Percentiles rank a stretch among this genome's conserved stretches.
These are phyloP conservation scores for Escallonia herrerae DNA, from an alignment of 129 eudicot species.

Conservation along the genomic window DNA sequence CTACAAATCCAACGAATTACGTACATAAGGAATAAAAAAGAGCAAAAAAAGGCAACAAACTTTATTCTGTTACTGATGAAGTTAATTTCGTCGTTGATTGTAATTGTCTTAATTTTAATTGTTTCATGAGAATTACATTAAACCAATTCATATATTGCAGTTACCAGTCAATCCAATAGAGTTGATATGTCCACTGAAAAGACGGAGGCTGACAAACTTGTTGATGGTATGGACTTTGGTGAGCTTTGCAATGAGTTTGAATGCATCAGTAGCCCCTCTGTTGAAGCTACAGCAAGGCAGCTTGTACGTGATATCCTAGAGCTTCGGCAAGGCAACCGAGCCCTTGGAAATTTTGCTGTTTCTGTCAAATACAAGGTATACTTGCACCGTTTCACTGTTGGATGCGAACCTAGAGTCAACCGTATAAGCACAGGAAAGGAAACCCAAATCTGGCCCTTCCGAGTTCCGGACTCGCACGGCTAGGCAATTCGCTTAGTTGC, in stretches of 20 bases:
- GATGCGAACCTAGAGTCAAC: too few relatives aligned
- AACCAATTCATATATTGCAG: slow-evolving; percentile 30
- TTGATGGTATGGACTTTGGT: slow-evolving; percentile 80
- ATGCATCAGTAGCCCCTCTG: slow-evolving; percentile 88
- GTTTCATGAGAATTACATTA: background rate
- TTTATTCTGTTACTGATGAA: background rate
- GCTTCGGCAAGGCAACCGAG: slow-evolving; percentile 87
- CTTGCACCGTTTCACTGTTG: background rate
- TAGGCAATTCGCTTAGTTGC: too few relatives aligned
- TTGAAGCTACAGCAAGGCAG: slow-evolving; percentile 91
- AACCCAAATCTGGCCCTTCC: too few relatives aligned
- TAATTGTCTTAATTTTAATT: background rate
- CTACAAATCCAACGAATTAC: background rate
- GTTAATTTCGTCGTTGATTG: background rate
- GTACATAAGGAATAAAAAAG: background rate
- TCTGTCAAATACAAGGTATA: slow-evolving; percentile 82
- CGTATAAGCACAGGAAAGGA: too few relatives aligned
- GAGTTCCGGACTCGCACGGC: too few relatives aligned
- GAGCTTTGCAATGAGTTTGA: slow-evolving; percentile 93
- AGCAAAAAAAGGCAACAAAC: too few relatives aligned
- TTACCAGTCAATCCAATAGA: slow-evolving; percentile 63
- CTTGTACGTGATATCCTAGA: slow-evolving; percentile 89
- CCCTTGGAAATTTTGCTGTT: slow-evolving; percentile 75
- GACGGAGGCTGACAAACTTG: slow-evolving; percentile 74
- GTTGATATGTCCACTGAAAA: slow-evolving; percentile 33